These are phyloP conservation scores for Vigna radiata DNA, from an alignment of 306 rosid genomes.

Conservation along the genomic window DNA sequence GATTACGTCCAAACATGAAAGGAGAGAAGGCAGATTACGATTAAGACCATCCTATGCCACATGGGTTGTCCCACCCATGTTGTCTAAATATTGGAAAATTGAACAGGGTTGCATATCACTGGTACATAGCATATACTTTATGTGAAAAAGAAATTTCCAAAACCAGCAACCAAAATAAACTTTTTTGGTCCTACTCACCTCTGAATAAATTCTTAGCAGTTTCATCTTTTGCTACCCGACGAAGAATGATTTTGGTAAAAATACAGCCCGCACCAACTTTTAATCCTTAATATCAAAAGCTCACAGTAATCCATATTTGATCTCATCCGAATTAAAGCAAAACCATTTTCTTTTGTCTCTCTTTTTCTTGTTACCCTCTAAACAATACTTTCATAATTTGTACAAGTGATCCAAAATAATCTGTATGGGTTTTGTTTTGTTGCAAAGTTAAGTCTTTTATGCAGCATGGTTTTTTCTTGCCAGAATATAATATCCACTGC, in stretches of 20 bases:
- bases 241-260: slow-evolving; percentile 36
- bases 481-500: background rate
- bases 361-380: background rate
- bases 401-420: slow-evolving; percentile 5
- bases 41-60: slow-evolving; percentile 55
- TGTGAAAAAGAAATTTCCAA: slow-evolving; percentile 19
- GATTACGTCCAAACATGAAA: slow-evolving; percentile 56
- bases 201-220: slow-evolving; percentile 18
- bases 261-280: slow-evolving; percentile 48
- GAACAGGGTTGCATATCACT: slow-evolving; percentile 8
- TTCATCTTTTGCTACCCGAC: slow-evolving; percentile 16
- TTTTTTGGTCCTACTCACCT: slow-evolving; percentile 30
- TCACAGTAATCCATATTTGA: slow-evolving; percentile 40
- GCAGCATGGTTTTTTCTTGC: background rate
- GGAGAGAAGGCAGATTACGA: slow-evolving; percentile 32
- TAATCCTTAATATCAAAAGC: slow-evolving; percentile 21
- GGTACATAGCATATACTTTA: slow-evolving; percentile 31
- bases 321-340: slow-evolving; percentile 52
- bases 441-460: background rate
- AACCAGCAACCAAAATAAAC: slow-evolving; percentile 29
- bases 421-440: background rate
- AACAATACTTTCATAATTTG: slow-evolving; percentile 12
- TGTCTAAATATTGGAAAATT: slow-evolving; percentile 46
- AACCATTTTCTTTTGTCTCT: slow-evolving; percentile 24
- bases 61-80: slow-evolving; percentile 63